Base-by-base conservation (phyloP, 2,329 filamentous ascomycete species). In the Nothophoma quercina region DNA sequence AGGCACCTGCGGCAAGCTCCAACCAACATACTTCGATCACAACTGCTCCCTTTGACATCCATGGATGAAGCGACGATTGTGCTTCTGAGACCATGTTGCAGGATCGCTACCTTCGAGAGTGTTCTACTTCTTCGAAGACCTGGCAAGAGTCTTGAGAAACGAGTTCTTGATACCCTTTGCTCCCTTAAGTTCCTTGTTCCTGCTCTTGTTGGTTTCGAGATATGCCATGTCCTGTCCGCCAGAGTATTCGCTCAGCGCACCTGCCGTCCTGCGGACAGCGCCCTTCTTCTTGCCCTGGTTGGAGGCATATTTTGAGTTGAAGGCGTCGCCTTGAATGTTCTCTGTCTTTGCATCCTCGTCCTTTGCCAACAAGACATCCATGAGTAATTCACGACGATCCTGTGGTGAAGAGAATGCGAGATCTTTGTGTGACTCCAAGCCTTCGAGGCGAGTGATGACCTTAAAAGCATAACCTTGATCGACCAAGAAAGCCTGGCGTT, bases 391-490 rank as follows among this genome's bases (percentile, higher is more conserved):
- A 38, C 91, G 88, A 4, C 92, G 87, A 67, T 96, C 92, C 6
- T 85, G 80, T 0, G 91, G 84, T 1, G 90, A 90, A 2, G 85
- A 85, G 71, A 96, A 98, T 2, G 88, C 89, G 1, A 99, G 83
- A 0, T 87, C 87, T 0, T 89, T 87, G 45, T 93, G 88, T 53
- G 90, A 85, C 55, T 97, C 91, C 59, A 99, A 91, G 42, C 93
- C 95, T 67, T 93, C 88, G 7, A 99, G 82, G 68, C 96, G 91
- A 0, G 95, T 99, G 72, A 99, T 99, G 57, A 98, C 93, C 73
- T 98, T 98, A 83, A 99, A 99, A 0, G 95, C 93, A 72, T 99
- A 99, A 8, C 95, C 95, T 75, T 99, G 95, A 62, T 99, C 95
- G 18, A 99, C 93, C 1, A 99, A 81, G 78, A 99, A 99, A 1